Base-by-base conservation (phyloP, 164 flowering plant genomes). In the Vitis amurensis region DNA sequence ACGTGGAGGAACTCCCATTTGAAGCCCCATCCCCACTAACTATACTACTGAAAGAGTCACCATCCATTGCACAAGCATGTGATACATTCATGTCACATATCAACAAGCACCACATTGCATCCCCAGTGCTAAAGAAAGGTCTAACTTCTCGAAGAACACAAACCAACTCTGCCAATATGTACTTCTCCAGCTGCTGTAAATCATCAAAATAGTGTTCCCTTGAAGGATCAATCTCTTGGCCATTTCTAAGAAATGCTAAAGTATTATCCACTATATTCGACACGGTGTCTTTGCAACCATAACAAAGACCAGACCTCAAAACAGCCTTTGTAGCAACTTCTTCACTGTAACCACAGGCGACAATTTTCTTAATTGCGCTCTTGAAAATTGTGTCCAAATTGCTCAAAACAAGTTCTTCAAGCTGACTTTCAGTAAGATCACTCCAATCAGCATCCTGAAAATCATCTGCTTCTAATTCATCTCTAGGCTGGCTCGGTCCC, bases 91-190 rank as follows among this genome's bases (percentile, higher is more conserved):
- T 88, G 77, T 95, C 99, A 79, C 88, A 86, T n/a, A 93, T 85
- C 72, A 95, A 75, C 82, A 95, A 86, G 78, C 91, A 88, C 99
- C 98, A 95, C 94, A 91, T 86, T 68, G 99, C 97, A 71, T 95
- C 98, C 53, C 98, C 99, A 15, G 82, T 82, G 77, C 93, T 93
- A 70, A 90, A 87, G 76, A 82, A 90, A 61, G 99, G 97, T 68
- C 90, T 86, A 15, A 95, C 87, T 69, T 92, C 97, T 71, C 88
- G 83, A 61, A 95, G 82, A 60, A 93, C 91, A 71, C 99, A 86
- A 70, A 91, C 92, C 84, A 91, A 73, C 74, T 95, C 98, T 0
- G 92, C 98, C 80, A 95, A 77, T 67, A 90, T 73, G 81, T 90
- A 93, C 82, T 83, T 89, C 84, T 85, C 93, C 76, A 95, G 69